Percentiles rank a stretch among this genome's conserved stretches.
Evolutionary conservation across 2,329 filamentous ascomycete species (phyloP).

Genomic region (Zymoseptoria brevis): DNA sequence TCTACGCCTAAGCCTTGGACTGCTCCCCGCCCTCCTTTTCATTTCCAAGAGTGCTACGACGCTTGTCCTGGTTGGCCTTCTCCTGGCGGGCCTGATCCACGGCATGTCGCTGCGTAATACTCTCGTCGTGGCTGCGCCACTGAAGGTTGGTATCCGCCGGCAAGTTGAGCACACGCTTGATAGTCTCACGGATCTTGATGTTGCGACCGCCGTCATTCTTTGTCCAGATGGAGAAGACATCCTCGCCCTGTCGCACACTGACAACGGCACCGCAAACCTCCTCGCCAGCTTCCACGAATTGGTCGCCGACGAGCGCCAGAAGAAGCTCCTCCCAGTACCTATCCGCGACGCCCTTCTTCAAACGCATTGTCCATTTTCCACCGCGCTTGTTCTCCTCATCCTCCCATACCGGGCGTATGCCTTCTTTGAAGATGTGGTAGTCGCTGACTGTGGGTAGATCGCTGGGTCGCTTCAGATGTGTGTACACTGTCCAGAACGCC

Average conservation of each 20-base stretch:
- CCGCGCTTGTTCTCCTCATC: conserved; percentile 94
- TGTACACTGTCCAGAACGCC: conserved; percentile 85
- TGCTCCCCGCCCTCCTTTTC: conserved; percentile 9
- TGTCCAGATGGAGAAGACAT: conserved; percentile 97
- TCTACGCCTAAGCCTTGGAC: not conserved
- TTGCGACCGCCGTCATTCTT: conserved; percentile 87
- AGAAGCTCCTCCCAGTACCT: conserved; percentile 95
- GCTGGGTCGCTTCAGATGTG: conserved; percentile 83
- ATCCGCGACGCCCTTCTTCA: conserved; percentile 96
- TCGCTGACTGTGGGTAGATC: conserved; percentile 84
- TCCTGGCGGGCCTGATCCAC: conserved; percentile 89
- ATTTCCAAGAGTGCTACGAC: conserved; percentile 31
- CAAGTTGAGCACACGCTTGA: conserved; percentile 82
- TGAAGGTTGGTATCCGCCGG: conserved; percentile 83
- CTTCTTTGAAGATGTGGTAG: conserved; percentile 96
- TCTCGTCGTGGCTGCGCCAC: conserved; percentile 94
- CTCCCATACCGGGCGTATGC: conserved; percentile 95
- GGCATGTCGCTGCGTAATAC: conserved; percentile 81
- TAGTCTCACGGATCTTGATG: conserved; percentile 94
- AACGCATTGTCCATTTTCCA: conserved; percentile 92
- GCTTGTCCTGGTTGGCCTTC: conserved; percentile 51
- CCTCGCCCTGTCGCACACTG: conserved; percentile 89
- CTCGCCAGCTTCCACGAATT: conserved; percentile 85
- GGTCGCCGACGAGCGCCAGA: conserved; percentile 83
- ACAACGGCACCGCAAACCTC: conserved; percentile 93